Evolutionary conservation across 768 basidiomycete species (phyloP).

Genomic region (Suillus sp.): DNA sequence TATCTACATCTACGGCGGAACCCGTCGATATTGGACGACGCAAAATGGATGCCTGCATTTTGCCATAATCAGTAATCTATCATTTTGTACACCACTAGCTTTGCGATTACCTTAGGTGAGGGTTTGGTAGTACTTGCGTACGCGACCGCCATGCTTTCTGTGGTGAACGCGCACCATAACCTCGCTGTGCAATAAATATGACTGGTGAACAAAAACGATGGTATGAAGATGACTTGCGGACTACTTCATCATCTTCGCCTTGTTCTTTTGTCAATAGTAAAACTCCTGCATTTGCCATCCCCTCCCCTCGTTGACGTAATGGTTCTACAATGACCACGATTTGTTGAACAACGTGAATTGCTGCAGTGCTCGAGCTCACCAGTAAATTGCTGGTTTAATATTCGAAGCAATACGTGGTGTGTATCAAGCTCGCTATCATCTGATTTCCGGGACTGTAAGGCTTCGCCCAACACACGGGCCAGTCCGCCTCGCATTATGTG

Average conservation of each 20-base stretch:
- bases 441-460: conserved; percentile 29
- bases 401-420: conserved; percentile 52
- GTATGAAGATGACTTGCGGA: conserved; percentile 28
- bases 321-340: conserved; percentile 32
- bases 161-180: conserved; percentile 84
- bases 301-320: conserved; percentile 40
- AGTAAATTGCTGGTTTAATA: conserved; percentile 52
- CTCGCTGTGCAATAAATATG: conserved; percentile 45
- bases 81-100: conserved; percentile 4
- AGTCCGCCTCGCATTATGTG: conserved; percentile 60
- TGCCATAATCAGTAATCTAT: conserved; percentile 5
- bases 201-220: not conserved
- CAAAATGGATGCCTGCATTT: conserved; percentile 38
- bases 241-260: conserved; percentile 28
- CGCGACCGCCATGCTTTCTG: conserved; percentile 79
- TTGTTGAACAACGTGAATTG: not conserved
- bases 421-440: conserved; percentile 44
- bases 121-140: conserved; percentile 57
- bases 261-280: conserved; percentile 58
- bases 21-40: conserved; percentile 25
- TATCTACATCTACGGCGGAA: conserved; percentile 17
- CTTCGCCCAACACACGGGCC: conserved; percentile 57
- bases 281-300: conserved; percentile 59
- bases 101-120: conserved; percentile 56
- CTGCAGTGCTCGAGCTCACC: conserved; percentile 38